Base-by-base conservation (phyloP, 306 rosid genomes). In the Arachis hypogaea region DNA sequence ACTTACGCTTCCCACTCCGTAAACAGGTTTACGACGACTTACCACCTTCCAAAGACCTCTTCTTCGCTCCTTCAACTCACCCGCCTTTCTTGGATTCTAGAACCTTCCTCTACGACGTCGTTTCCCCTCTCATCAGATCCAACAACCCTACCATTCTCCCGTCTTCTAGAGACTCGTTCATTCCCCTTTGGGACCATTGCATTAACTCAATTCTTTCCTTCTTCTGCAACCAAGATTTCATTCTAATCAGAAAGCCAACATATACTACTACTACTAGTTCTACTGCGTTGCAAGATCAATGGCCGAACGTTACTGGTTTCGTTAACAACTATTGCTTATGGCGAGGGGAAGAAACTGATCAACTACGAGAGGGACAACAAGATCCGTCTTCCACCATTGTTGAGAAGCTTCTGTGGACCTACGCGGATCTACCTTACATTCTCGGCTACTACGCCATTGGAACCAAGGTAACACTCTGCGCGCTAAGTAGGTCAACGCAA, bases 101-200 rank as follows among this genome's bases (percentile, higher is more conserved):
- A 78, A 41, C 83, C 61, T 64, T 94, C 55, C 59, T 82, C 9
- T 85, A 88, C 58, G 96, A 94, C 64, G 59, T 94, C 28, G 71
- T 89, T 3, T 76, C 87, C 45, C 88, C 97, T 54, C 80, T 92
- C 16, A 72, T 92, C 11, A 82, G 96, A 36, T 44, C 64, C 73
- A 76, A 72, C 82, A 72, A 86, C 52, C 75, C 80, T 57, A 49
- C 55, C 82, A 42, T 71, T 68, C 1, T 69, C 88, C 12, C 28
- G 0, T 49, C 92, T 0, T 62, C 83, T 47, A 78, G 96, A 50
- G 99, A 94, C 40, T 89, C 97, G 1, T 85, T 83, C 78, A 86
- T 94, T 45, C 76, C 84, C 59, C 80, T 92, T 4, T 94, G 99
- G 99, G 99, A 94, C 73, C 97, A 94, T 65, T 89, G 95, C 84